phyloP scores from a whole-genome alignment of 1,284 basidiomycete genomes.

The Abortiporus biennis region DNA sequence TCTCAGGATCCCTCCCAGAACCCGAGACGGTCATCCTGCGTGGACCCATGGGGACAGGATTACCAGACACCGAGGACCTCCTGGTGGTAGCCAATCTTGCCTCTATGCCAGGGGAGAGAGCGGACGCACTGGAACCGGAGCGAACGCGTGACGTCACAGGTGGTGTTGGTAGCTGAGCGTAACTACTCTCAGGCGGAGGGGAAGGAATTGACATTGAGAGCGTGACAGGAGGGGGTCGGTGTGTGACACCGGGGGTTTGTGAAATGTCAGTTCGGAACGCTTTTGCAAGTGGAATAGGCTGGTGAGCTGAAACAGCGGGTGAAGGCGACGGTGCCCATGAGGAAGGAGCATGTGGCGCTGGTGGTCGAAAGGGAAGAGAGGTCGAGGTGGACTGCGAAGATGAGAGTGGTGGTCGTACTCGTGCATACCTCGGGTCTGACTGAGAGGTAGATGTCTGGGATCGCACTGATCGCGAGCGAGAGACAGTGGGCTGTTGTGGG shows the following conservation, averaged over 20 bases:
- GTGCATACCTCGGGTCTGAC: slow-evolving; percentile 10
- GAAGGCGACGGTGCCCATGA: slow-evolving; percentile 4
- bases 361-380: slow-evolving; percentile 20
- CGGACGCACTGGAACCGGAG: slow-evolving; percentile 10
- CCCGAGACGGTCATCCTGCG: slow-evolving; percentile 7
- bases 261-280: slow-evolving; percentile 20
- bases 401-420: slow-evolving; percentile 18
- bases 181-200: too few relatives aligned
- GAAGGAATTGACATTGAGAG: slow-evolving; percentile 10
- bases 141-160: slow-evolving; percentile 6
- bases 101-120: slow-evolving; percentile 7
- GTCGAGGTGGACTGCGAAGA: slow-evolving; percentile 15
- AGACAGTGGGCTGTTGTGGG: slow-evolving; percentile 2
- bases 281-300: slow-evolving; percentile 16
- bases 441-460: slow-evolving; percentile 8
- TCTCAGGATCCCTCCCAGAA: neutral
- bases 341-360: slow-evolving; percentile 1
- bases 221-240: neutral
- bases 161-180: too few relatives aligned
- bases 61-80: too few relatives aligned
- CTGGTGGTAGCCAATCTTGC: slow-evolving; percentile 9
- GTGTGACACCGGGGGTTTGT: too few relatives aligned
- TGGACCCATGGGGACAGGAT: too few relatives aligned
- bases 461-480: slow-evolving; percentile 9
- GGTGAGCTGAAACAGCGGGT: slow-evolving; percentile 17